Evolutionary conservation across 1,139 yeast species (phyloP), one percentile per base, ranked within the genome.

Genomic region (Candida smagusa): DNA sequence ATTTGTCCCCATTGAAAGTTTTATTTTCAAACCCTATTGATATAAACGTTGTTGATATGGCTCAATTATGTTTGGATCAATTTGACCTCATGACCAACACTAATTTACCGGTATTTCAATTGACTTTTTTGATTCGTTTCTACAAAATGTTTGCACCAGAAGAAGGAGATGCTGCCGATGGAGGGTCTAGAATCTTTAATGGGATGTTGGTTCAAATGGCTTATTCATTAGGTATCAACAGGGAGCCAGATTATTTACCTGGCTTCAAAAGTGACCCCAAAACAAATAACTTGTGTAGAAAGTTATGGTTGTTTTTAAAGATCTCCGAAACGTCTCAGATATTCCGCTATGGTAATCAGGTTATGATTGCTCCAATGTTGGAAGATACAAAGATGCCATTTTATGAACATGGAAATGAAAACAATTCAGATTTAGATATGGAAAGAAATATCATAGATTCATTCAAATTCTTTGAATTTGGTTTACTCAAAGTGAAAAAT

Each of bases 41-140:
- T 22, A 55, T 69, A 32, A 71, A 72, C 27, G 59, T 62, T 13
- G 61, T 74, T 12, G 64, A 62, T 36, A 12, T 74, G 37, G 82
- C 84, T 0, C 76, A 73, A 43, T 57, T 65, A 40, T 79, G 84
- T 47, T 55, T 79, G 28, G 67, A 68, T 41, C 79, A 75, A 45
- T 78, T 79, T 52, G 69, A 72, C 33, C 42, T 77, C 12, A 50
- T 72, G 30, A 57, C 75, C 38, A 67, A 74, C 39, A 70, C 78
- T 12, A 71, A 74, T 9, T 49, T 79, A 21, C 68, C 72, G 0
- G 68, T 77, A 5, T 59, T 79, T 24, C 83, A 78, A 47, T 69
- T 77, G 35, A 63, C 72, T 0, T 48, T 68, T 9, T 53, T 61
- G 37, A 46, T 63, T 37, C 58, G 73, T 35, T 43, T 61, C 12